Percentiles rank a stretch among this genome's conserved stretches.
Evolutionary conservation across 352 stramenopile genomes (phyloP).

Genomic region (Phytophthora colocasiae): DNA sequence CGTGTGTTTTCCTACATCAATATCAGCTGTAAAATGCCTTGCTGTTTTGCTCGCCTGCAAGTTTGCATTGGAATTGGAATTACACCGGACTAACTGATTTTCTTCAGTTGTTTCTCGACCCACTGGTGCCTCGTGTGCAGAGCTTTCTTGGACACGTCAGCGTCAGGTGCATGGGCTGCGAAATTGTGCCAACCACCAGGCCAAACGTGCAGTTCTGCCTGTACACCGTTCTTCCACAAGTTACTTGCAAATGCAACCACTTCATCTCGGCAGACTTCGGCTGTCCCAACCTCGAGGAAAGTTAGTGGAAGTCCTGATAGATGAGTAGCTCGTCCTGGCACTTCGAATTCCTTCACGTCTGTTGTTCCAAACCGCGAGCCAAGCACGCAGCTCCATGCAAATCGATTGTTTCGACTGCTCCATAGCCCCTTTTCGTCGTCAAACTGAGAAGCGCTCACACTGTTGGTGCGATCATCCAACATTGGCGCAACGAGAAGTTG

Average conservation of each 20-base stretch:
- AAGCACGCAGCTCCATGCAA: conserved; percentile 29
- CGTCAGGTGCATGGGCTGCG: conserved; percentile 19
- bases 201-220: conserved; percentile 37
- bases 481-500: conserved; percentile 33
- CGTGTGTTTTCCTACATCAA: conserved; percentile 9
- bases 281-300: conserved; percentile 34
- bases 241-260: conserved; percentile 35
- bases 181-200: conserved; percentile 36
- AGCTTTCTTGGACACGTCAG: conserved; percentile 30
- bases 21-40: not conserved
- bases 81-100: not conserved
- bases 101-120: conserved; percentile 26
- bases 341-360: conserved; percentile 30
- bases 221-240: conserved; percentile 25
- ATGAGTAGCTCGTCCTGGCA: conserved; percentile 18
- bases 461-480: conserved; percentile 28
- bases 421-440: conserved; percentile 25
- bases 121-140: conserved; percentile 27
- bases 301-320: conserved; percentile 26
- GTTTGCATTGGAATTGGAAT: not conserved
- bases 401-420: conserved; percentile 24
- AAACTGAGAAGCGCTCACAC: conserved; percentile 32
- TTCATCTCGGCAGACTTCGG: conserved; percentile 35
- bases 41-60: too few relatives aligned
- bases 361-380: conserved; percentile 14